Evolutionary conservation across 257 asterid genomes (phyloP).

Genomic region (Coffea eugenioides): DNA sequence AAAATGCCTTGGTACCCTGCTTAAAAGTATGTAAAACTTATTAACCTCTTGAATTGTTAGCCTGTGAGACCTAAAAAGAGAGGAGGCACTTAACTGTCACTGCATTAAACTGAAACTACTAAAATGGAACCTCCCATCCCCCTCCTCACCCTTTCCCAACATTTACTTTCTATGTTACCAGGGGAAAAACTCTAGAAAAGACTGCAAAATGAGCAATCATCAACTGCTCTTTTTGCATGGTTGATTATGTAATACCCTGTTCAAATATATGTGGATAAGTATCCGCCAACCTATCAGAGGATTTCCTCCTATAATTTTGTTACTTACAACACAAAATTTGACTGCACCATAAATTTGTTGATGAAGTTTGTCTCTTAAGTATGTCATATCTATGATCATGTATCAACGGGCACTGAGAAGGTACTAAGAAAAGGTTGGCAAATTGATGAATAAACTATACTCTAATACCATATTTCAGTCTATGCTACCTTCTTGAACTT

Average conservation of each 20-base stretch:
- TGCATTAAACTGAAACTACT: too few species aligned
- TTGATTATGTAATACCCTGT: too few species aligned
- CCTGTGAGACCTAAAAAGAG: too few species aligned
- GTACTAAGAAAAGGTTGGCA: background rate
- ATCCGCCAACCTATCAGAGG: background rate
- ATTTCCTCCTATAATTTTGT: background rate
- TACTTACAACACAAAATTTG: conserved; percentile 17
- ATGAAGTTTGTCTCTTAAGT: background rate
- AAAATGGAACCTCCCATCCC: too few species aligned
- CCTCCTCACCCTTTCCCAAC: too few species aligned
- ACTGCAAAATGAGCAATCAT: background rate
- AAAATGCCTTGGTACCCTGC: conserved; percentile 73
- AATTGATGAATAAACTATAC: background rate
- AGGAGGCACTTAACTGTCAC: too few species aligned
- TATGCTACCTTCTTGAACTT: background rate
- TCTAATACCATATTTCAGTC: background rate
- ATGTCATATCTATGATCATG: background rate
- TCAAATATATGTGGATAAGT: background rate
- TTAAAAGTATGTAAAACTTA: too few species aligned
- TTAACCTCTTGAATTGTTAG: too few species aligned
- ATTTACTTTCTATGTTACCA: too few species aligned
- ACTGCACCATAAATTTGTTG: background rate
- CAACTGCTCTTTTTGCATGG: background rate
- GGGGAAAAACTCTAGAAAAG: background rate
- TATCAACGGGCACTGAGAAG: background rate